Evolutionary conservation across 305 asterid genomes (phyloP).

Genomic region (Lippia alba): DNA sequence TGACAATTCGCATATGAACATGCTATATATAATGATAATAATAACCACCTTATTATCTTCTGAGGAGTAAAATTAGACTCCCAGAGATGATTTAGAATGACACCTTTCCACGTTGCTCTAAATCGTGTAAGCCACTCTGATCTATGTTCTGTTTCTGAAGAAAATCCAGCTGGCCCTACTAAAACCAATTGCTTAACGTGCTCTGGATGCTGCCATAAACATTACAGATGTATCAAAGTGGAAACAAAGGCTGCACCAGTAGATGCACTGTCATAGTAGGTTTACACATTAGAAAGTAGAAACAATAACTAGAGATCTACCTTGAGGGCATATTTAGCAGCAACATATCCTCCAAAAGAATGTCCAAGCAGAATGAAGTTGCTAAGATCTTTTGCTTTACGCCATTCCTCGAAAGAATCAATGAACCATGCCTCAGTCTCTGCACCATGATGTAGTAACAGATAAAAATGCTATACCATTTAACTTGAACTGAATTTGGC

Average conservation of each 20-base stretch:
- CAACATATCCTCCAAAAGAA: constrained; percentile 92
- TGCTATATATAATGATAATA: constrained; percentile 1
- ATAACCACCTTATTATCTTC: constrained; percentile 65
- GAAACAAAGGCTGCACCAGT: constrained; percentile 2
- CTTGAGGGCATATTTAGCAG: constrained; percentile 86
- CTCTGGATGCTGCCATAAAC: constrained; percentile 74
- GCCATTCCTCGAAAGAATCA: constrained; percentile 93
- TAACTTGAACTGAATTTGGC: constrained; percentile 8
- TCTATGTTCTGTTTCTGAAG: constrained; percentile 64
- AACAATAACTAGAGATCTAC: constrained; percentile 34
- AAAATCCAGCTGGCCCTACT: constrained; percentile 87
- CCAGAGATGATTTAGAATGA: constrained; percentile 77
- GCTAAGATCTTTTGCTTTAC: constrained; percentile 77
- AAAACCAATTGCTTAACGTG: constrained; percentile 74
- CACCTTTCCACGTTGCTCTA: constrained; percentile 83
- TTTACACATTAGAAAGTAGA: constrained; percentile 15
- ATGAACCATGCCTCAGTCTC: constrained; percentile 94
- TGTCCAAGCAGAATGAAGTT: constrained; percentile 90
- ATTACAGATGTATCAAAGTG: constrained; percentile 34
- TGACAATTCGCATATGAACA: constrained; percentile 19
- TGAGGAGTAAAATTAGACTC: constrained; percentile 86
- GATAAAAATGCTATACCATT: neutral
- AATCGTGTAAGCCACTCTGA: constrained; percentile 61
- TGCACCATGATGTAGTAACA: constrained; percentile 38
- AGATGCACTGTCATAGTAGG: neutral